Conservation (phyloP, 306 rosid species). For the Cucurbita moschata region DNA sequence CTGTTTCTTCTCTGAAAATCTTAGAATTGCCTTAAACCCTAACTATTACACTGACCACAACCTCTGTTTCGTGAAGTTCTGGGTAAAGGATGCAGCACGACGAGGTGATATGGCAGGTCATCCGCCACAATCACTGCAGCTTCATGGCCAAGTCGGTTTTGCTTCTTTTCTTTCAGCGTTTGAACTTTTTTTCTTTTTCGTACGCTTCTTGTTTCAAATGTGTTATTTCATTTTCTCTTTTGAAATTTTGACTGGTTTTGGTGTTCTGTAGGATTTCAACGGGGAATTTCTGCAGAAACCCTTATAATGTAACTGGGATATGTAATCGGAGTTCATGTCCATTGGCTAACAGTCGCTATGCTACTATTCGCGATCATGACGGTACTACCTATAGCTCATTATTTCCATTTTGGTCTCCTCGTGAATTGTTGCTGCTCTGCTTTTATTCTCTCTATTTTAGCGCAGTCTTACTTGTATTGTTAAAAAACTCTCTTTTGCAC, state of each 20-base stretch:
- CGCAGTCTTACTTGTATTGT: background rate
- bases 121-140: constrained; percentile 40
- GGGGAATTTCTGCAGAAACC: constrained; percentile 75
- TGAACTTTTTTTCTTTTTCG: no score
- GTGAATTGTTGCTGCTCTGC: background rate
- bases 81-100: constrained; percentile 24
- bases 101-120: constrained; percentile 33
- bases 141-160: constrained; percentile 32
- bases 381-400: constrained; percentile 25
- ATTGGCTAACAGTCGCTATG: constrained; percentile 85
- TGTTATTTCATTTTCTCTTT: background rate
- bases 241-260: background rate
- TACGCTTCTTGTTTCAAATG: background rate
- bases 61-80: background rate
- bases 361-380: constrained; percentile 78
- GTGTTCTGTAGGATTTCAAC: constrained; percentile 41
- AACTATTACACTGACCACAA: background rate
- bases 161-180: background rate
- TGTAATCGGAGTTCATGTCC: constrained; percentile 94
- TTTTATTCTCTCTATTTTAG: background rate
- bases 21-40: background rate
- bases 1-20: background rate
- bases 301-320: constrained; percentile 71
- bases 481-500: background rate
- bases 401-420: background rate